These are phyloP conservation scores for Zymoseptoria crescenta DNA, from an alignment of 2,329 filamentous ascomycete species.

Conservation along the genomic window DNA sequence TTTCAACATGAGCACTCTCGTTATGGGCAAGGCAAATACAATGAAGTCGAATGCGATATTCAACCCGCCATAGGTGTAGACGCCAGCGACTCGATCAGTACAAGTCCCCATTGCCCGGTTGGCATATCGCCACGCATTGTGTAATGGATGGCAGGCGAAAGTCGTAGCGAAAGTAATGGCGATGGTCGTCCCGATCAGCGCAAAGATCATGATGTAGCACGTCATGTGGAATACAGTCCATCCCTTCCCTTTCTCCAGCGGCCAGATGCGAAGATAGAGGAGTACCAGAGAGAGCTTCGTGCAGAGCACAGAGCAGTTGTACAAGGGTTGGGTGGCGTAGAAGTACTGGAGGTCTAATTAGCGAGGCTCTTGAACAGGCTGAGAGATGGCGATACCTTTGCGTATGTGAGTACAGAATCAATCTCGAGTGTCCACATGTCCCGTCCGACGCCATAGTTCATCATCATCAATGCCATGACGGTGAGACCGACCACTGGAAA, in stretches of 20 bases:
- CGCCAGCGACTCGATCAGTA: constrained; percentile 6
- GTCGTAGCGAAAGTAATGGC: neutral
- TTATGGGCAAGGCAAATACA: constrained; percentile 9
- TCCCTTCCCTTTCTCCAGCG: neutral
- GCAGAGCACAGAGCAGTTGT: constrained; percentile 2
- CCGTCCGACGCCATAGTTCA: constrained; percentile 1
- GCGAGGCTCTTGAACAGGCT: neutral
- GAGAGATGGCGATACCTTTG: neutral
- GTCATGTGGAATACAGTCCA: neutral
- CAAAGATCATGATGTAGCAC: constrained; percentile 1
- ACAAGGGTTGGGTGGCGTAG: constrained; percentile 5
- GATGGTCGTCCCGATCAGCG: neutral
- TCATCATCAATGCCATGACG: neutral
- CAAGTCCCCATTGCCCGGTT: constrained; percentile 3
- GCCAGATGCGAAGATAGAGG: constrained; percentile 7
- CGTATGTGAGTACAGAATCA: neutral
- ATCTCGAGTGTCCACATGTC: constrained; percentile 2
- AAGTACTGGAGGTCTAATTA: neutral
- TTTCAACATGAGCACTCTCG: constrained; percentile 7
- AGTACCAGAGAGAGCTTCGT: constrained; percentile 5
- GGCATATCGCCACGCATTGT: neutral
- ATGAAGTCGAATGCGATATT: constrained; percentile 10
- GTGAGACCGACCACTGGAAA: constrained; percentile 1
- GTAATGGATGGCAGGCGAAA: neutral
- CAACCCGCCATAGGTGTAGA: constrained; percentile 5